These are phyloP conservation scores for Acorus gramineus DNA, from an alignment of 106 monocot species.

Conservation along the genomic window DNA sequence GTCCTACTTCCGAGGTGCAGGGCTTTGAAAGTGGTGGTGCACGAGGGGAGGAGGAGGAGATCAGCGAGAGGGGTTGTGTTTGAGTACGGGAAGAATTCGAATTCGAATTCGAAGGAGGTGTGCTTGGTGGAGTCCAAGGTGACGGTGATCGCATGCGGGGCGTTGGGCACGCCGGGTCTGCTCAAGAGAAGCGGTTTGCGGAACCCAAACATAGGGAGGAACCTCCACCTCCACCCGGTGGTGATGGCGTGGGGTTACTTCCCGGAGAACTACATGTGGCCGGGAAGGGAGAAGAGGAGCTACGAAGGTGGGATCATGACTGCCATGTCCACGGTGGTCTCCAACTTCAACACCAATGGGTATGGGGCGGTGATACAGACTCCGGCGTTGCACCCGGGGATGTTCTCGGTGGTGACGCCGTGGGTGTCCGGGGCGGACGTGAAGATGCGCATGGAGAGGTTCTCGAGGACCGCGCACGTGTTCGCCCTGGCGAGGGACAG, in stretches of 20 bases:
- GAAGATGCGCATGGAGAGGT: constrained; percentile 49
- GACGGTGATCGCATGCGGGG: constrained; percentile 23
- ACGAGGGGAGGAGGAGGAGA: neutral
- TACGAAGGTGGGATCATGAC: constrained; percentile 84
- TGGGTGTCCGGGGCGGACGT: constrained; percentile 59
- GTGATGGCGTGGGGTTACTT: constrained; percentile 33
- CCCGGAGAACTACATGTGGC: constrained; percentile 7
- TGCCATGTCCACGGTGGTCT: constrained; percentile 28
- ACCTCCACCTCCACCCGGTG: constrained; percentile 33
- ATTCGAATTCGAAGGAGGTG: neutral
- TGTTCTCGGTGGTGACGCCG: constrained; percentile 28
- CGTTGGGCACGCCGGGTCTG: constrained; percentile 25
- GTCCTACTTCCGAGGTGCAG: too few relatives aligned
- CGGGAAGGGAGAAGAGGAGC: neutral
- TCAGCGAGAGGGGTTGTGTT: constrained; percentile 9
- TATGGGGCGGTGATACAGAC: constrained; percentile 49
- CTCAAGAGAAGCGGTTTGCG: constrained; percentile 19
- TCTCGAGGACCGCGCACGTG: constrained; percentile 42
- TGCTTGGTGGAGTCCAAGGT: constrained; percentile 16
- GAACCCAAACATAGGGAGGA: constrained; percentile 32
- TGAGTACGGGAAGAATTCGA: neutral
- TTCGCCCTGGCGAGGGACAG: constrained; percentile 56
- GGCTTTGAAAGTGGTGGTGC: too few relatives aligned
- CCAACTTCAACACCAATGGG: neutral
- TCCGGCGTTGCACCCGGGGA: constrained; percentile 35